Percentiles rank a stretch among this genome's conserved stretches.
These are phyloP conservation scores for Ceriops zippeliana DNA, from an alignment of 345 rosid species.

Conservation along the genomic window DNA sequence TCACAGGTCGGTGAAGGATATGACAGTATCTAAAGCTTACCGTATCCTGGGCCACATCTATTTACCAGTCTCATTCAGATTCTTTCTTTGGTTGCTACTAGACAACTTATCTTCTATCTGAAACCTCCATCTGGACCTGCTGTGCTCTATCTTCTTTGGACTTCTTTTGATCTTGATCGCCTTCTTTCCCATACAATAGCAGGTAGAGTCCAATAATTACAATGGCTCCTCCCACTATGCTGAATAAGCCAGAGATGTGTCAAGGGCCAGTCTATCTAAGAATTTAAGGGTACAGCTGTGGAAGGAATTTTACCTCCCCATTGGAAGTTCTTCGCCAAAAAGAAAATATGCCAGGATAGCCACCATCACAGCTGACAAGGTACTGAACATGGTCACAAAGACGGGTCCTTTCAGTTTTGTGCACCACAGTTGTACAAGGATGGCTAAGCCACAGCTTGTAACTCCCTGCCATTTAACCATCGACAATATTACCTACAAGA, in stretches of 20 bases:
- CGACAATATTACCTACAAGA: not conserved
- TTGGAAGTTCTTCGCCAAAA: conserved; percentile 26
- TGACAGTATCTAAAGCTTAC: not conserved
- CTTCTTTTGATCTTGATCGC: conserved; percentile 13
- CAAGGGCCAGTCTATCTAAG: not conserved
- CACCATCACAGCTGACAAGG: conserved; percentile 23
- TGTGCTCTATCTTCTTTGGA: conserved; percentile 5
- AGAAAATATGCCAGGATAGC: conserved; percentile 26
- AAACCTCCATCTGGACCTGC: not conserved
- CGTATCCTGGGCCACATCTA: not conserved
- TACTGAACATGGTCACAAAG: conserved; percentile 30
- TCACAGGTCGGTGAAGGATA: too few relatives aligned
- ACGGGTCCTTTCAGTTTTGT: conserved; percentile 24
- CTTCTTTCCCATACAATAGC: conserved; percentile 34
- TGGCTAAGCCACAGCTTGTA: conserved; percentile 10
- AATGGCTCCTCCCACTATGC: conserved; percentile 28
- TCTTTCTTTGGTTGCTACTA: not conserved
- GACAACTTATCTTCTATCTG: conserved; percentile 7
- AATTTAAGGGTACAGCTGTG: not conserved
- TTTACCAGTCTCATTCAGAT: not conserved
- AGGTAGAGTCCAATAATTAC: conserved; percentile 24
- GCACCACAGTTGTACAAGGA: conserved; percentile 30
- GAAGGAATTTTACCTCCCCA: conserved; percentile 20
- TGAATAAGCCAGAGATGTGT: conserved; percentile 10
- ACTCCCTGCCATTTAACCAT: conserved; percentile 12